Conservation (phyloP, 2,329 filamentous ascomycete genomes). For the Calonectria hawksworthii region DNA sequence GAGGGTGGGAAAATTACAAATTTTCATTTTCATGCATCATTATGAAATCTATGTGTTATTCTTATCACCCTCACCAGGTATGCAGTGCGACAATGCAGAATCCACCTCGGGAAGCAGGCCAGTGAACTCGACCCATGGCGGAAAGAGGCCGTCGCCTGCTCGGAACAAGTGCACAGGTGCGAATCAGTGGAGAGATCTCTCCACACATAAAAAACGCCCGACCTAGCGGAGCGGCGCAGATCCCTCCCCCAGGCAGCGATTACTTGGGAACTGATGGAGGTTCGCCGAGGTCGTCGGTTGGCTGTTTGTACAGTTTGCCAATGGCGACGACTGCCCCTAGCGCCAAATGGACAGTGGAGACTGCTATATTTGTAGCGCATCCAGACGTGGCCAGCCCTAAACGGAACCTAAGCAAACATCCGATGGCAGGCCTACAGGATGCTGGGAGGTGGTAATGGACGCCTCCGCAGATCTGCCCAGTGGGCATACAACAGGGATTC, state of each 20-base stretch:
- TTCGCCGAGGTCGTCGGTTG: neutral
- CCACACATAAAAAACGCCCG: conserved; percentile 7
- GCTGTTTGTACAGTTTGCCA: conserved; percentile 8
- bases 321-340: neutral
- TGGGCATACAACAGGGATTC: neutral
- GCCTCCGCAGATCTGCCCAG: neutral
- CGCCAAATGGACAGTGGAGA: neutral
- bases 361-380: conserved; percentile 5
- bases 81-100: neutral
- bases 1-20: neutral
- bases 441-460: neutral
- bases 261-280: neutral
- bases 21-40: neutral
- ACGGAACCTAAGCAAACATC: neutral
- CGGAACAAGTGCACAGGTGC: neutral
- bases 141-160: conserved; percentile 1
- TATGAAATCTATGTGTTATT: neutral
- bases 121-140: neutral
- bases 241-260: neutral
- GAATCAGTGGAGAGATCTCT: conserved; percentile 10
- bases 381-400: conserved; percentile 1
- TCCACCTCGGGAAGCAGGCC: neutral
- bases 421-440: neutral
- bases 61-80: neutral
- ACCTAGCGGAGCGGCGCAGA: conserved; percentile 1